phyloP scores from a whole-genome alignment of 2,329 filamentous ascomycete genomes.

The Alternaria burnsii region DNA sequence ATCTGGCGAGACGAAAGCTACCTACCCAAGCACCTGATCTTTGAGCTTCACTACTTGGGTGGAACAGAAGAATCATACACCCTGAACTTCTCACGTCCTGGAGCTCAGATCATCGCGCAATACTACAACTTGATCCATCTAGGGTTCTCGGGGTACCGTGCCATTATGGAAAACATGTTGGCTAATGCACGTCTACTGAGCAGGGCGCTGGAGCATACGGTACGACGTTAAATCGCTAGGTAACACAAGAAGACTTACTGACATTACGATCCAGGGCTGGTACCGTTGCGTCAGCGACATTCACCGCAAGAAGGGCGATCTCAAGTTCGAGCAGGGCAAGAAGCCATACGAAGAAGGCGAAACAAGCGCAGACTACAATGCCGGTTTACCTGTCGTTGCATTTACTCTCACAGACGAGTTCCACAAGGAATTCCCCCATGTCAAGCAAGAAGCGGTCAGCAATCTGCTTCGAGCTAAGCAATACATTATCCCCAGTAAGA shows the following conservation, averaged over 20 bases:
- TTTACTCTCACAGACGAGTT: constrained; percentile 69
- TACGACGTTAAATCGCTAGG: not conserved
- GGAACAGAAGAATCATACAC: constrained; percentile 76
- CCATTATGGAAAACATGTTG: constrained; percentile 70
- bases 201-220: constrained; percentile 68
- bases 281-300: constrained; percentile 68
- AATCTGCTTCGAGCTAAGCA: constrained; percentile 71
- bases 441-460: constrained; percentile 71
- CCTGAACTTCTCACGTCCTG: constrained; percentile 76
- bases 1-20: constrained; percentile 65
- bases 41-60: constrained; percentile 75
- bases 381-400: constrained; percentile 73
- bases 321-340: constrained; percentile 54
- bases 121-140: constrained; percentile 79
- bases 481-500: constrained; percentile 73
- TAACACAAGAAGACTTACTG: not conserved
- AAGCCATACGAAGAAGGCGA: constrained; percentile 57
- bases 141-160: constrained; percentile 70
- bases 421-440: constrained; percentile 66
- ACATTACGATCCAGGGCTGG: constrained; percentile 57
- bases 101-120: constrained; percentile 73
- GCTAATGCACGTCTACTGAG: constrained; percentile 70
- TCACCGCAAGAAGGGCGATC: constrained; percentile 64
- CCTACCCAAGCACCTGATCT: constrained; percentile 73
- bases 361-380: constrained; percentile 66